Conservation (phyloP, 441 rosid genomes). For the Gossypium schwendimanii region DNA sequence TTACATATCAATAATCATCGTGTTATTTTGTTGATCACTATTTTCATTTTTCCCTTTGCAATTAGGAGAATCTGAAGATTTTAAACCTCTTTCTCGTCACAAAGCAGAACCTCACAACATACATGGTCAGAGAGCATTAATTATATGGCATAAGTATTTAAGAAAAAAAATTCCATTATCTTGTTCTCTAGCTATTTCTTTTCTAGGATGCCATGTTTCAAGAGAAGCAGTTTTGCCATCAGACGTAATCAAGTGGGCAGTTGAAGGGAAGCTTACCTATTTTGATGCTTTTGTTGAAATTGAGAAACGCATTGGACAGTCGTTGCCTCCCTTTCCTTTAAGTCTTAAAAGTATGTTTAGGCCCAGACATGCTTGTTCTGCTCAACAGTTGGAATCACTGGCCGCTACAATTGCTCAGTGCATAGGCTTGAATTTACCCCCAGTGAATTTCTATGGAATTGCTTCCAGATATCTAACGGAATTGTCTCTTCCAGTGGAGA, state of each 20-base stretch:
- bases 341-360: conserved; percentile 39
- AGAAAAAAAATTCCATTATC: conserved; percentile 48
- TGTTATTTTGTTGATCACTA: neutral
- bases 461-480: conserved; percentile 46
- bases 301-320: conserved; percentile 38
- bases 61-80: conserved; percentile 34
- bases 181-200: conserved; percentile 55
- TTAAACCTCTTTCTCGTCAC: conserved; percentile 20
- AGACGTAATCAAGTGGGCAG: conserved; percentile 59
- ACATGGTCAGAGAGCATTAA: conserved; percentile 52
- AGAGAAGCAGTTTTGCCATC: conserved; percentile 64
- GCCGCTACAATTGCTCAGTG: conserved; percentile 56
- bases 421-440: conserved; percentile 57
- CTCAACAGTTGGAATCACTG: conserved; percentile 49
- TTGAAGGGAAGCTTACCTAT: conserved; percentile 66
- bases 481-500: conserved; percentile 45
- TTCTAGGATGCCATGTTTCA: conserved; percentile 62
- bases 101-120: conserved; percentile 45
- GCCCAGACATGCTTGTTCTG: conserved; percentile 38
- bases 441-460: conserved; percentile 57
- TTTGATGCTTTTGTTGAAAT: conserved; percentile 52
- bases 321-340: conserved; percentile 51
- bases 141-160: conserved; percentile 54
- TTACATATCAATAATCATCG: neutral
- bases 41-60: neutral